Evolutionary conservation across 176 grass and related monocot genomes (phyloP).

Genomic region (Ensete glaucum): DNA sequence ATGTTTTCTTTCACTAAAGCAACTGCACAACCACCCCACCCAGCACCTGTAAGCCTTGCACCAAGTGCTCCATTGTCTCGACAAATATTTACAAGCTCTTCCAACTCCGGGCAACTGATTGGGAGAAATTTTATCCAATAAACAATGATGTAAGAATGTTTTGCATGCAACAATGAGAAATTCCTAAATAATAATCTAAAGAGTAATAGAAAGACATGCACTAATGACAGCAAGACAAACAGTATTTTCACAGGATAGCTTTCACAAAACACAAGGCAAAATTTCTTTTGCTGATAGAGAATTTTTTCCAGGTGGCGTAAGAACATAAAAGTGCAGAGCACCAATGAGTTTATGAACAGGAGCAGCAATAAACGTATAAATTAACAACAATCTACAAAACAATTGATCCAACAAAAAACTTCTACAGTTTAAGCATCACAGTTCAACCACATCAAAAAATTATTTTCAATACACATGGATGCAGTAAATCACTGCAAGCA

Average conservation of each 20-base stretch:
- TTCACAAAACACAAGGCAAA: background rate
- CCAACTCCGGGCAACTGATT: slow-evolving; percentile 78
- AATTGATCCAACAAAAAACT: no score
- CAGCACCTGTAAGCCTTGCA: slow-evolving; percentile 86
- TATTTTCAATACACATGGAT: background rate
- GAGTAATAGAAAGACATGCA: background rate
- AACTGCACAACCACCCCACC: slow-evolving; percentile 90
- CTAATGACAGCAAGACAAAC: background rate
- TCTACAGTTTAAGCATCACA: no score
- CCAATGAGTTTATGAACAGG: no score
- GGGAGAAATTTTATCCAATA: background rate
- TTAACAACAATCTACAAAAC: no score
- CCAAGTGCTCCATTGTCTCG: slow-evolving; percentile 74
- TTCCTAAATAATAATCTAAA: background rate
- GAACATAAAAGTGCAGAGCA: no score
- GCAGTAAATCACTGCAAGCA: background rate
- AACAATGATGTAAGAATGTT: background rate
- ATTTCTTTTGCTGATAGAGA: background rate
- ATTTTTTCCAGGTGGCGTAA: background rate
- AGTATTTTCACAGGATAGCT: background rate
- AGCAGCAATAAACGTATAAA: no score
- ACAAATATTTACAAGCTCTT: slow-evolving; percentile 87
- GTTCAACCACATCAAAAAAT: background rate
- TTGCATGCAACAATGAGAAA: background rate
- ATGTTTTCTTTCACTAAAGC: slow-evolving; percentile 81